Conservation (phyloP, 768 basidiomycete species). For the Leucosporidium scottii region DNA sequence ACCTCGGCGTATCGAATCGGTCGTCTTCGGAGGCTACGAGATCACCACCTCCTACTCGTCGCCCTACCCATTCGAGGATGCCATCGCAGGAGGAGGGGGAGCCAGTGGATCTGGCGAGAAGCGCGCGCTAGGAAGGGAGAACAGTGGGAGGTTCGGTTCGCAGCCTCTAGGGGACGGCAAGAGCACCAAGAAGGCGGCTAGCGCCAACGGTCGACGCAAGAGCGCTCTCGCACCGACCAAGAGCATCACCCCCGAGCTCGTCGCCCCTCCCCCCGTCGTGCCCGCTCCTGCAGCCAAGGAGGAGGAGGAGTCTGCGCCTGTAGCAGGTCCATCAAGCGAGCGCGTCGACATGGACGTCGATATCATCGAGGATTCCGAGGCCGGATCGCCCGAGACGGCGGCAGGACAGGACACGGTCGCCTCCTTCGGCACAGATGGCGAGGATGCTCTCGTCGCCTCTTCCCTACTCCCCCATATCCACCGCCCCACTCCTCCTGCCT, state of each 20-base stretch:
- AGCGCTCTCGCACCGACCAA: neutral
- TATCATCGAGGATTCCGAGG: neutral
- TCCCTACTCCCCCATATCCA: neutral
- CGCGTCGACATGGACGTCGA: neutral
- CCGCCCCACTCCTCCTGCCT: neutral
- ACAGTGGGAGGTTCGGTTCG: neutral
- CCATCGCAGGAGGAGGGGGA: neutral
- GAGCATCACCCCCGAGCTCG: neutral
- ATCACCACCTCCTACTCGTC: constrained; percentile 17
- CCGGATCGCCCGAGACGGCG: neutral
- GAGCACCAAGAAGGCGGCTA: neutral
- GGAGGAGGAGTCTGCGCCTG: neutral
- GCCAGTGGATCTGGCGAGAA: neutral
- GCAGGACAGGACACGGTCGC: neutral
- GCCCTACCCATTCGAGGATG: constrained; percentile 29
- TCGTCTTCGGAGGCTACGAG: constrained; percentile 30
- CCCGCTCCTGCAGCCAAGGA: neutral
- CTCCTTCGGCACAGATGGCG: neutral
- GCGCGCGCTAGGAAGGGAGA: neutral
- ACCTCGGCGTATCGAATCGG: constrained; percentile 11
- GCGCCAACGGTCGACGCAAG: neutral
- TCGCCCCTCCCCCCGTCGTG: neutral
- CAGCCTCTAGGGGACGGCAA: neutral
- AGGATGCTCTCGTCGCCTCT: neutral
- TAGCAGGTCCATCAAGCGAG: neutral